Evolutionary conservation across 1,284 basidiomycete genomes (phyloP), one percentile per base, ranked within the genome.

Genomic region (Inonotus obliquus): DNA sequence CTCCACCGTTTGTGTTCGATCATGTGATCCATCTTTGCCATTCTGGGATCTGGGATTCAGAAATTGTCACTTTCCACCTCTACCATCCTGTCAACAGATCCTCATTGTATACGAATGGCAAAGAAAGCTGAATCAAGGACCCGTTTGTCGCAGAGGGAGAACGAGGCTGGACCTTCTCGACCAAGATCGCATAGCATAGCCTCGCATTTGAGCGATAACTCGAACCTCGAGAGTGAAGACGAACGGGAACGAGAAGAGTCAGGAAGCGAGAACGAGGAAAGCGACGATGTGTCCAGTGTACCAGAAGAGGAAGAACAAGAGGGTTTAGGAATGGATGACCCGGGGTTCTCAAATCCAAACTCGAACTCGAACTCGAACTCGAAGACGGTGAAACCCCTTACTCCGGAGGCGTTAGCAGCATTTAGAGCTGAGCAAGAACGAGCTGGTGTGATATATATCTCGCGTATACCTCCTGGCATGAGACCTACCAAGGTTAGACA

Each of bases 401-500:
- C 85, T 1, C 78, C 79, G 2, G 87, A 90, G 69, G 87, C 85
- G 6, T 78, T 92, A 41, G 85, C 84, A 48, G 84, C 80, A 13
- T 92, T 87, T 74, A 83, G 86, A 67, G 81, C 81, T 47, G 83
- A 82, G 2, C 87, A 88, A 68, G 83, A 87, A 45, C 79, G 79
- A 32, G 82, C 91, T 41, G 96, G 94, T 0, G 87, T 99, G 63
- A 77, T 99, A 53, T 99, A 98, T 75, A 94, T 99, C 59, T 97
- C 94, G 17, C 83, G 96, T 44, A 91, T 99, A 69, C 97, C 97
- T 1, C 96, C 96, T n/a, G 97, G 96, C 0, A 99, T 99, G 97
- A 93, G 91, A 25, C 96, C 96, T 25, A 83, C 92, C 29, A 99
- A 99, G 75, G 93, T 99, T 44, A 89, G 94, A 62, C 94, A 99